Evolutionary conservation across 225 moss, liverwort and hornwort species (phyloP).

Genomic region (Polytrichum commune): DNA sequence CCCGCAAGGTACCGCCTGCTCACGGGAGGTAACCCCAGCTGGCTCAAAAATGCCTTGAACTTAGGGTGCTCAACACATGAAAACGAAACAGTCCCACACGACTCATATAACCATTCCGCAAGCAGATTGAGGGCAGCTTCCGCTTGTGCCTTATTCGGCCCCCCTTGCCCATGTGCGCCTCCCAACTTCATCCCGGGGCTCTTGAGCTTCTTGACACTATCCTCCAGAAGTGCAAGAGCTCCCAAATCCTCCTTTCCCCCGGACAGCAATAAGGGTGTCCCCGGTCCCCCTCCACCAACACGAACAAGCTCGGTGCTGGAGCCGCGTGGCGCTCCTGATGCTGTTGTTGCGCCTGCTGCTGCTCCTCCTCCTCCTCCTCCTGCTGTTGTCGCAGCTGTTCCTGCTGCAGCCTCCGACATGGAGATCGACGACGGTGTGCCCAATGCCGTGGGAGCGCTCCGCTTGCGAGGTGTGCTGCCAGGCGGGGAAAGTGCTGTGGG

Average conservation of each 20-base stretch:
- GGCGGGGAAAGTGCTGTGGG: constrained; percentile 31
- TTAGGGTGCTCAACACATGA: constrained; percentile 94
- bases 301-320: constrained; percentile 62
- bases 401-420: constrained; percentile 21
- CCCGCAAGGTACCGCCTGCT: constrained; percentile 70
- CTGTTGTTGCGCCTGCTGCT: constrained; percentile 10
- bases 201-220: constrained; percentile 86
- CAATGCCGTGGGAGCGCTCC: constrained; percentile 35
- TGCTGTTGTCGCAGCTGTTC: neutral
- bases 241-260: constrained; percentile 88
- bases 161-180: constrained; percentile 27
- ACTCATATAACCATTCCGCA: constrained; percentile 89
- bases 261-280: constrained; percentile 60
- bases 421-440: constrained; percentile 24
- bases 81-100: constrained; percentile 78
- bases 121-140: constrained; percentile 78
- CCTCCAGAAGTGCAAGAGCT: constrained; percentile 70
- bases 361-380: constrained; percentile 6
- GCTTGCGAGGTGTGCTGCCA: constrained; percentile 32
- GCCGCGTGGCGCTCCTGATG: constrained; percentile 25
- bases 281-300: constrained; percentile 3
- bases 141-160: constrained; percentile 68
- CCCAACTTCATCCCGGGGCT: constrained; percentile 60
- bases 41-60: constrained; percentile 76
- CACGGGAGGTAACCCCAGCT: constrained; percentile 78